Base-by-base conservation (phyloP, 2,329 filamentous ascomycete genomes). In the Fusarium fracticaudum region DNA sequence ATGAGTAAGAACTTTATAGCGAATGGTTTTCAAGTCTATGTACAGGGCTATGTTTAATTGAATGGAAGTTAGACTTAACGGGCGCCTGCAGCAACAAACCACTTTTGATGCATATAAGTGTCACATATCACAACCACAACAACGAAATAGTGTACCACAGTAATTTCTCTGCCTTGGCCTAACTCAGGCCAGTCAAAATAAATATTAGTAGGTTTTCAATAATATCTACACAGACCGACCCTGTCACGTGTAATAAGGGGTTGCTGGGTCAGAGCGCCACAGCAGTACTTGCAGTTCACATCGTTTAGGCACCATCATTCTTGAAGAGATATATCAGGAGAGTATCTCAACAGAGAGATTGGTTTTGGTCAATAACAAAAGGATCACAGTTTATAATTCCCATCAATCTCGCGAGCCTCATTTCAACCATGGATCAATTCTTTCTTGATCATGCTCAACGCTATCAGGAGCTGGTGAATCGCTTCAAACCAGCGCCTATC, bases 401-500 rank as follows among this genome's bases (percentile, higher is more conserved):
- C 12, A 11, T 20, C 11, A 5, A 8, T 31, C 3, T 31, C 29
- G 14, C 0, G 24, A 26, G 6, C 22, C n/a, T 48, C 5, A 7
- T 17, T 29, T 7, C 24, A 69, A 44, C 14, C n/a, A 82, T 82
- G 81, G 81, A 83, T 40, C 74, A 81, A 60, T 83, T 80, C 57
- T 59, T 80, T 48, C 60, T 82, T 15, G 77, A 81, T 22, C 76
- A 83, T 51, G 74, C 76, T 29, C 73, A 75, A 18, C 77, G 77
- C 45, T 83, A 80, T 63, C 67, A 75, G 8, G 63, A 45, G 8
- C 76, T 83, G 18, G 79, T 83, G 31, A 53, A 71, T 3, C 65
- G 63, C 6, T 79, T 79, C 69, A 80, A 77, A 48, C 80, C 80
- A 44, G n/a, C 41, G 12, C 60, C 62, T 35, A 29, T 37, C 38